phyloP scores from a whole-genome alignment of 1,139 yeast genomes.

The Schizosaccharomyces versatilis region DNA sequence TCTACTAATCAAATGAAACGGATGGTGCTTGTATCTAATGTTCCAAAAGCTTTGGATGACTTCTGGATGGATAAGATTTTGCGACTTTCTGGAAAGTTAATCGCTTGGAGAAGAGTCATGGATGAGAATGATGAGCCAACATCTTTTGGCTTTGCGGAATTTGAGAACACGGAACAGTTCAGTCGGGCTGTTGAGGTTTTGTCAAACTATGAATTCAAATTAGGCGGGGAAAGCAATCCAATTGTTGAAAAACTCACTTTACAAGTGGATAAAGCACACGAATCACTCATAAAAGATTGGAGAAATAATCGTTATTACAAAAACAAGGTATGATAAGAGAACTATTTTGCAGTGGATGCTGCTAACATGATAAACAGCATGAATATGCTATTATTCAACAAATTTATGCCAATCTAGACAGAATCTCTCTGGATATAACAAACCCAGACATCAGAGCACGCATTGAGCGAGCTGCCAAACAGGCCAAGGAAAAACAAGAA shows the following conservation, averaged over 20 bases:
- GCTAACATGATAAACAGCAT: neutral
- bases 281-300: neutral
- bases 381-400: neutral
- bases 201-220: conserved; percentile 11
- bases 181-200: conserved; percentile 11
- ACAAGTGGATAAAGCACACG: neutral
- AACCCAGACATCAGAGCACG: neutral
- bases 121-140: conserved; percentile 12
- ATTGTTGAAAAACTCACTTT: conserved; percentile 4
- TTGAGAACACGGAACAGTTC: conserved; percentile 12
- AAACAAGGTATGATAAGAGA: neutral
- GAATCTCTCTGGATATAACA: neutral
- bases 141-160: conserved; percentile 13
- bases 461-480: neutral
- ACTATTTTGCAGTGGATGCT: no score
- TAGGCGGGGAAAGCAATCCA: conserved; percentile 10
- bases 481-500: conserved; percentile 1
- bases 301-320: neutral
- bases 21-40: conserved; percentile 17
- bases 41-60: conserved; percentile 18
- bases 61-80: conserved; percentile 15
- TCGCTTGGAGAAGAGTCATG: conserved; percentile 12
- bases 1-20: conserved; percentile 17
- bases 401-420: neutral
- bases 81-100: conserved; percentile 12